These are phyloP conservation scores for Parachaetomium inaequale DNA, from an alignment of 495 filamentous ascomycete genomes.

Conservation along the genomic window DNA sequence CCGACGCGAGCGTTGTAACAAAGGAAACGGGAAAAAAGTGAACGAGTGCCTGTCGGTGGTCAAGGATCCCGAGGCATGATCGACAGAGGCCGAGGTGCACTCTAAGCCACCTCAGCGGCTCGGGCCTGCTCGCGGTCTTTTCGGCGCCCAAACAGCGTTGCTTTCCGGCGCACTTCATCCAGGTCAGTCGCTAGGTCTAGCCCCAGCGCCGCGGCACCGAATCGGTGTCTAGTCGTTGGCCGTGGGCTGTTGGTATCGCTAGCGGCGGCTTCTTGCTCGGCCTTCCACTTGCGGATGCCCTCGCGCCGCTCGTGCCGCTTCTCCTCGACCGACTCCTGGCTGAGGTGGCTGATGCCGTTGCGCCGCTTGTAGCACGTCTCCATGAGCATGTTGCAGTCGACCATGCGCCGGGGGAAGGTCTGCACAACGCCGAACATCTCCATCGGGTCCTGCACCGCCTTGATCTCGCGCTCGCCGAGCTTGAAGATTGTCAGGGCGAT, in stretches of 20 bases:
- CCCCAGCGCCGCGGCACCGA: slow-evolving; percentile 20
- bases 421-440: slow-evolving; percentile 96
- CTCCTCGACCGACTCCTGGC: slow-evolving; percentile 62
- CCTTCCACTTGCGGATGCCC: slow-evolving; percentile 39
- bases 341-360: slow-evolving; percentile 80
- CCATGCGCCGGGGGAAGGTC: slow-evolving; percentile 71
- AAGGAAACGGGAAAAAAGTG: slow-evolving; percentile 6
- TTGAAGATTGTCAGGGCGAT: slow-evolving; percentile 92
- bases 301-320: slow-evolving; percentile 57
- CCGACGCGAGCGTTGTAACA: slow-evolving; percentile 10
- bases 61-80: slow-evolving; percentile 19
- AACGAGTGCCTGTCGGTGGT: neutral
- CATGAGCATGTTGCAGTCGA: slow-evolving; percentile 78
- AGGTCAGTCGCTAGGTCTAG: slow-evolving; percentile 29
- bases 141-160: slow-evolving; percentile 39
- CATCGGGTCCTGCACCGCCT: slow-evolving; percentile 79
- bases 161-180: slow-evolving; percentile 37
- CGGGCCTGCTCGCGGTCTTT: slow-evolving; percentile 30
- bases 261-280: slow-evolving; percentile 38
- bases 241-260: slow-evolving; percentile 12
- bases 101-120: slow-evolving; percentile 36
- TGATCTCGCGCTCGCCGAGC: slow-evolving; percentile 77
- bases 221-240: slow-evolving; percentile 12
- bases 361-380: slow-evolving; percentile 74
- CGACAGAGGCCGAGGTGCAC: slow-evolving; percentile 26